These are phyloP conservation scores for Yarrowia sp. DNA, from an alignment of 805 yeast species.

Conservation along the genomic window DNA sequence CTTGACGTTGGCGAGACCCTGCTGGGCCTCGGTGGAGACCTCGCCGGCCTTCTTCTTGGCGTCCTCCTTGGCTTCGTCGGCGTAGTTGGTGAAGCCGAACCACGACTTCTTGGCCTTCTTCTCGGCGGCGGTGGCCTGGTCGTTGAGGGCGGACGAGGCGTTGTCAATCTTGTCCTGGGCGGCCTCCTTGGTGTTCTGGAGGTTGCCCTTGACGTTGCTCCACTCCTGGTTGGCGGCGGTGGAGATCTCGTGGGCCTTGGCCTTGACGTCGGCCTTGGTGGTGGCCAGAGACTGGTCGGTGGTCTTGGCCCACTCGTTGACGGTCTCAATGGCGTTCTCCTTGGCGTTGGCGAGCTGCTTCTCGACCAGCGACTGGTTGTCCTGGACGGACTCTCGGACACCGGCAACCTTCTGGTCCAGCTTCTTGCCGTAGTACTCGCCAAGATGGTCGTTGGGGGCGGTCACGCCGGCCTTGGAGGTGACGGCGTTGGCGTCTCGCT, in stretches of 20 bases:
- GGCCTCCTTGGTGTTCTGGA: conserved; percentile 32
- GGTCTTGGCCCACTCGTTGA: conserved; percentile 22
- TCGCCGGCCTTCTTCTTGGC: conserved; percentile 29
- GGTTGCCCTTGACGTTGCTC: conserved; percentile 34
- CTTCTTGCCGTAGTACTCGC: conserved; percentile 41
- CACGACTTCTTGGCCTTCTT: conserved; percentile 33
- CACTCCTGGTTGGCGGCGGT: conserved; percentile 31
- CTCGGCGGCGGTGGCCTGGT: conserved; percentile 35
- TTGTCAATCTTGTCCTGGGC: conserved; percentile 35
- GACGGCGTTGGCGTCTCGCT: conserved; percentile 40
- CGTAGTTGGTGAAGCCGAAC: conserved; percentile 16
- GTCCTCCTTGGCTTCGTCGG: conserved; percentile 17
- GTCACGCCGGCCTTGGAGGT: conserved; percentile 20
- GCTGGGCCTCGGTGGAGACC: conserved; percentile 34
- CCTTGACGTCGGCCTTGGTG: conserved; percentile 28
- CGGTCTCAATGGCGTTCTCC: conserved; percentile 30
- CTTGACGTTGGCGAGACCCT: conserved; percentile 36
- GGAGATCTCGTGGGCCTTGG: conserved; percentile 31
- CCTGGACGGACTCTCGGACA: conserved; percentile 4
- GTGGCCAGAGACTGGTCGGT: conserved; percentile 28
- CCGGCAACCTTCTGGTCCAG: conserved; percentile 34
- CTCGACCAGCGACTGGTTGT: conserved; percentile 17
- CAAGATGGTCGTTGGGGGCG: conserved; percentile 34
- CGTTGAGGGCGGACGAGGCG: conserved; percentile 9
- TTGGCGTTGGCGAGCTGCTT: conserved; percentile 39